Conservation (phyloP, 441 rosid genomes). For the Pelargonium citronellum region DNA sequence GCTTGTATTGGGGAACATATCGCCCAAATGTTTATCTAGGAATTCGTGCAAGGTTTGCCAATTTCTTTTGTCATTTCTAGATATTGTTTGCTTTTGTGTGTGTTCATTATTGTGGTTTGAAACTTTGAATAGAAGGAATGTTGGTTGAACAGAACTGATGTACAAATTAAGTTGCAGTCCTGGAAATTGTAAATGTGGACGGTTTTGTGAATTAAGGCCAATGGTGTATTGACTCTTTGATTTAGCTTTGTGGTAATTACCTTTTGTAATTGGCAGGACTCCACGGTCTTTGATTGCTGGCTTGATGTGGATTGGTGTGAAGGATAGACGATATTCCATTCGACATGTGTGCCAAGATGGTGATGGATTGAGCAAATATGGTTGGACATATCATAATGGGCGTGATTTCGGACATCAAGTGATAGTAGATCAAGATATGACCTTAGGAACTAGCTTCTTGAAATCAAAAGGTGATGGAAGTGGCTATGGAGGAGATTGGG, state of each 20-base stretch:
- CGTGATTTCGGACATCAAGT: conserved; percentile 81
- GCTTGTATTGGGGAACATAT: conserved; percentile 96
- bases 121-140: background rate
- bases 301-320: conserved; percentile 93
- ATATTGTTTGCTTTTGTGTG: background rate
- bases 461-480: conserved; percentile 59
- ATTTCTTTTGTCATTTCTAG: background rate
- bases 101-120: background rate
- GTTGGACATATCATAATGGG: conserved; percentile 89
- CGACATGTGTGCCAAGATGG: conserved; percentile 86
- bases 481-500: conserved; percentile 99
- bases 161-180: background rate
- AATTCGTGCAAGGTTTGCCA: conserved; percentile 70
- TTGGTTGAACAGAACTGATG: conserved; percentile 5
- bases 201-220: background rate
- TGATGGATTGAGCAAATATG: conserved; percentile 68
- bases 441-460: conserved; percentile 69
- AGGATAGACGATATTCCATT: conserved; percentile 62
- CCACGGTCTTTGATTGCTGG: conserved; percentile 79
- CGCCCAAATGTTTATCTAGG: conserved; percentile 91
- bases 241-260: background rate
- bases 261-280: conserved; percentile 44
- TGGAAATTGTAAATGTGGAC: background rate
- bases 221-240: background rate
- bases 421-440: conserved; percentile 68